A percentile compares a stretch with the other conserved stretches of the same genome.
These are phyloP conservation scores for Debaryomycetaceae sp. DNA, from an alignment of 1,139 yeast genomes.

Conservation along the genomic window DNA sequence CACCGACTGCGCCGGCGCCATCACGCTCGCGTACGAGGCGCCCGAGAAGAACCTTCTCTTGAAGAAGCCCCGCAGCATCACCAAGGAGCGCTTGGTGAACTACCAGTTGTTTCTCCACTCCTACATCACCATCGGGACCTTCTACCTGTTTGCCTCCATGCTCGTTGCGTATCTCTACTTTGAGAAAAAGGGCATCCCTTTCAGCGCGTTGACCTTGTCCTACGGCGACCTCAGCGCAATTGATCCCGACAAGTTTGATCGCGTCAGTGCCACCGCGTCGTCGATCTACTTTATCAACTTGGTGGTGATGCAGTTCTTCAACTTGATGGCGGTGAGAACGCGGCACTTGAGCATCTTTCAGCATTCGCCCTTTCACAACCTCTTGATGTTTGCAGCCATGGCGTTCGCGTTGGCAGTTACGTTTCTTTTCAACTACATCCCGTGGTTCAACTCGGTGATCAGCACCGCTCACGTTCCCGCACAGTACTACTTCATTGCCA, in stretches of 20 bases:
- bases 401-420: conserved; percentile 38
- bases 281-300: conserved; percentile 47
- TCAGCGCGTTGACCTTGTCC: conserved; percentile 30
- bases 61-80: conserved; percentile 41
- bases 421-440: conserved; percentile 44
- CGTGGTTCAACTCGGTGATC: conserved; percentile 35
- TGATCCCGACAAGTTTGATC: conserved; percentile 16
- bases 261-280: conserved; percentile 32
- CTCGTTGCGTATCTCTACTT: conserved; percentile 39
- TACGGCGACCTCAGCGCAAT: conserved; percentile 32
- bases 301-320: conserved; percentile 49
- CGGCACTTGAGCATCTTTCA: conserved; percentile 42
- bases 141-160: conserved; percentile 39
- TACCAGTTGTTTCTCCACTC: conserved; percentile 38
- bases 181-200: conserved; percentile 33
- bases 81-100: conserved; percentile 42
- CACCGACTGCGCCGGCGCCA: conserved; percentile 46
- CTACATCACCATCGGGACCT: conserved; percentile 41
- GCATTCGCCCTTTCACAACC: conserved; percentile 24
- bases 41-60: conserved; percentile 41
- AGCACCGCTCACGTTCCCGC: conserved; percentile 40
- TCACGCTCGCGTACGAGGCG: conserved; percentile 42
- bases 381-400: conserved; percentile 24
- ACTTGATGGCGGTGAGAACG: conserved; percentile 43
- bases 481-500: conserved; percentile 45